Evolutionary conservation across 2,329 filamentous ascomycete genomes (phyloP), one percentile per base, ranked within the genome.

Genomic region (Ophiostoma himal-ulmi): DNA sequence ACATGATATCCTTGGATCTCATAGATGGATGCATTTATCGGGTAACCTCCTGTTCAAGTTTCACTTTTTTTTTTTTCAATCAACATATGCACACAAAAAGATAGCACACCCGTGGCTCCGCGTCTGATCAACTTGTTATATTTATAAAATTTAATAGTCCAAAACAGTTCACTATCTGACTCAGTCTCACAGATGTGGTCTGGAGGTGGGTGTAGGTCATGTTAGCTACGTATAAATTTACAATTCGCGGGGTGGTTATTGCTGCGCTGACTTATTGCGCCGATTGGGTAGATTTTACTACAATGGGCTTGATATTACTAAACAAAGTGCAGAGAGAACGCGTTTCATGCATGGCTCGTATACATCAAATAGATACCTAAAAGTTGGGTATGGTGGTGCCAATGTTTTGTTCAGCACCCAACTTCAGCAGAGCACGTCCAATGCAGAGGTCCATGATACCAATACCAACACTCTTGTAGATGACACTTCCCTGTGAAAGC

Each of bases 381-480:
- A 70, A 70, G 10, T 64, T 10, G 1, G 54, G 48, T n/a, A 71
- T 22, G 10, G 67, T 67, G 0, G 68, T 68, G 17, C 88, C 88
- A 41, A 90, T 76, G 0, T 82, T 82, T 72, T 82, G 83, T 71
- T 82, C 81, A 72, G 83, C 82, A 13, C 87, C 88, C 75, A 89
- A 76, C 36, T 80, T 76, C 6, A 90, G 81, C 71, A 91, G 74
- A 74, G 88, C 84, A 37, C 81, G 80, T 0, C 87, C 88, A 6
- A 89, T 86, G 2, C 88, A 84, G 48, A 91, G 79, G 79, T 91
- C 89, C 87, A 90, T 91, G 72, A 91, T 76, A 0, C 88, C 88
- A 70, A 91, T 77, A 0, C 89, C 89, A 3, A 91, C 88, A 74
- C 86, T 86, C 82, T 91, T 91, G 76, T 89, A 91, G 44, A 91